Evolutionary conservation across 2,329 filamentous ascomycete genomes (phyloP), one percentile per base, ranked within the genome.

Genomic region (Cordyceps cicadae): DNA sequence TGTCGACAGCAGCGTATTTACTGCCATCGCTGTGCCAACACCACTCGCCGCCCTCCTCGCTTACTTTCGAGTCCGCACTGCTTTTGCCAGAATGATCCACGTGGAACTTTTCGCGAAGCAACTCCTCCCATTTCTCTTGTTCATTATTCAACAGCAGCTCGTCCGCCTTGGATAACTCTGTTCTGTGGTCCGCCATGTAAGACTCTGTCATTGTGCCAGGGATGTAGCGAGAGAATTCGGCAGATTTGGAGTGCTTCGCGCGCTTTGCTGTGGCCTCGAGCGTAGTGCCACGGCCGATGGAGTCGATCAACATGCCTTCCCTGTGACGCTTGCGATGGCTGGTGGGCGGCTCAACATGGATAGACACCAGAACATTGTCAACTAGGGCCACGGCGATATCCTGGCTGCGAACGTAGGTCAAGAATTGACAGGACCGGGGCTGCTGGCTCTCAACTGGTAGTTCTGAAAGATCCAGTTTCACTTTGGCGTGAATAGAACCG

Each of bases 301-400:
- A 88, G 68, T 92, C 88, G 39, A 89, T 87, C 29, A 92, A 75
- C 8, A 89, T 76, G 9, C 87, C 86, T 56, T 84, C 80, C 45
- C 81, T 81, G 43, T 81, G 77, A 71, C 83, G 81, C 64, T 78
- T 81, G 62, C 77, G 77, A n/a, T 81, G 77, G 51, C 74, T 75
- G 66, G 79, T 80, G 1, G 84, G 84, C 2, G 81, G 80, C 67
- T 87, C 84, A n/a, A 88, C 75, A 67, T 91, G 88, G 56, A 92
- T 78, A 1, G 84, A 87, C 17, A 90, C 76, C 37, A 93, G 75
- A 50, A 84, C 79, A 49, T 82, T 81, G 37, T 83, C 83, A n/a
- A 81, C 73, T 7, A 92, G 74, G 3, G 83, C 87, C 21, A 90
- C 80, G 5, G 83, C 85, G 41, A 88, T 75, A 54, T 88, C 86